Evolutionary conservation across 2,329 filamentous ascomycete genomes (phyloP).

Genomic region (Hypoxylon sp.): DNA sequence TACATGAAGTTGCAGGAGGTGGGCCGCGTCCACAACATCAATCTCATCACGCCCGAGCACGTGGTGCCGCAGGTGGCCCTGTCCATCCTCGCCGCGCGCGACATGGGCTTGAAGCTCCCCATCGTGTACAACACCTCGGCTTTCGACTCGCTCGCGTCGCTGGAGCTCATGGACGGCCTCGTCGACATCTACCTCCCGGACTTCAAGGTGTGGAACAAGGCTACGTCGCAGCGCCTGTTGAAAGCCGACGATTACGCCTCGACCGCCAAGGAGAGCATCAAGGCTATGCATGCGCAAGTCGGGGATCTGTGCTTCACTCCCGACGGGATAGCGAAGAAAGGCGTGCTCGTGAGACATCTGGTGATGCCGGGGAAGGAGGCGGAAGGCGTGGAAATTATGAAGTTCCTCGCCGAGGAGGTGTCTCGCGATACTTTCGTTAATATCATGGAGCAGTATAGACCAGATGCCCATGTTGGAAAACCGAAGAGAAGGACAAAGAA

Average conservation of each 20-base stretch:
- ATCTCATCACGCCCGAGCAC: conserved; percentile 87
- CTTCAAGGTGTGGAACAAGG: conserved; percentile 82
- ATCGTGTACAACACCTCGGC: conserved; percentile 89
- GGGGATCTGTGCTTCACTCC: conserved; percentile 85
- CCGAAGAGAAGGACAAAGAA: conserved; percentile 56
- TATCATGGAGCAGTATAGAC: conserved; percentile 91
- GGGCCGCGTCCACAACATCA: conserved; percentile 90
- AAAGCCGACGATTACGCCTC: conserved; percentile 83
- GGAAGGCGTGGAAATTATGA: conserved; percentile 80
- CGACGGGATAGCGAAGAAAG: conserved; percentile 84
- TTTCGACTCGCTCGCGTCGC: conserved; percentile 80
- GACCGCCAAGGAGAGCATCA: conserved; percentile 80
- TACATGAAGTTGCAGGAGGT: conserved; percentile 84
- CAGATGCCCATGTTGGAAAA: conserved; percentile 85
- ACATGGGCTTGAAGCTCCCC: conserved; percentile 76
- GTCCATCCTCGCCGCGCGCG: conserved; percentile 78
- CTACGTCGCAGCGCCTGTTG: conserved; percentile 76
- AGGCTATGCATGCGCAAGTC: conserved; percentile 83
- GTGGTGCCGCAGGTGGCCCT: conserved; percentile 86
- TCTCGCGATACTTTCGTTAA: conserved; percentile 83
- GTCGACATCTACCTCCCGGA: conserved; percentile 91
- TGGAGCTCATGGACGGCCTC: conserved; percentile 80
- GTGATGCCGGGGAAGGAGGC: conserved; percentile 86
- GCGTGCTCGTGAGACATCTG: conserved; percentile 80
- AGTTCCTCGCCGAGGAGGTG: conserved; percentile 79